A percentile compares a stretch with the other conserved stretches of the same genome.
Evolutionary conservation across 2,329 filamentous ascomycete species (phyloP).

Genomic region (Fusarium virguliforme): DNA sequence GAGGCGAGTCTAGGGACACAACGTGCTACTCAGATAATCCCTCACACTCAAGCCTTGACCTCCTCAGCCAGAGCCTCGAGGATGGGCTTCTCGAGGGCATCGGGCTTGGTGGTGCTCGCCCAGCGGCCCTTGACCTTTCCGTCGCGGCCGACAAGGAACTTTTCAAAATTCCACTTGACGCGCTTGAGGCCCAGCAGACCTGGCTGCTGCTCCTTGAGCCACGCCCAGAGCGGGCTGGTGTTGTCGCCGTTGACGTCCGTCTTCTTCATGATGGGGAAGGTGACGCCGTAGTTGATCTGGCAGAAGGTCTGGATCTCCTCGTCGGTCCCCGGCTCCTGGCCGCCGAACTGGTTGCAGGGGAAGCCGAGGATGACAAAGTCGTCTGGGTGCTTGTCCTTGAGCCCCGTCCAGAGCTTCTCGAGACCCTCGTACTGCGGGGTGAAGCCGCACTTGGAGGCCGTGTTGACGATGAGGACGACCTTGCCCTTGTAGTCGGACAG

Average conservation of each 20-base stretch:
- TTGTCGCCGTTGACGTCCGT: constrained; percentile 92
- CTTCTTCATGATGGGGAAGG: constrained; percentile 93
- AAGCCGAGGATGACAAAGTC: constrained; percentile 93
- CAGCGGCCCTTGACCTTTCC: constrained; percentile 89
- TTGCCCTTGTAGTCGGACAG: constrained; percentile 86
- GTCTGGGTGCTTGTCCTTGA: constrained; percentile 79
- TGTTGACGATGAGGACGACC: constrained; percentile 97
- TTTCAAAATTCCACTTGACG: constrained; percentile 99
- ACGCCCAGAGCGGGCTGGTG: constrained; percentile 85
- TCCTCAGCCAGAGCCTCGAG: constrained; percentile 74
- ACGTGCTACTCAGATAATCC: neutral
- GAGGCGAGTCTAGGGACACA: constrained; percentile 13
- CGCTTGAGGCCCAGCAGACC: constrained; percentile 90
- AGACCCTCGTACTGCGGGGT: constrained; percentile 95
- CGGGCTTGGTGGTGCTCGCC: constrained; percentile 91
- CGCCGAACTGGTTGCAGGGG: constrained; percentile 97
- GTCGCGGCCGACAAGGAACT: constrained; percentile 91
- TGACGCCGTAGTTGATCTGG: constrained; percentile 92
- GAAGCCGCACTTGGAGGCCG: constrained; percentile 98
- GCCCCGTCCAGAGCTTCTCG: constrained; percentile 87
- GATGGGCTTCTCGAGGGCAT: constrained; percentile 82
- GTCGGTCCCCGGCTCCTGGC: constrained; percentile 88
- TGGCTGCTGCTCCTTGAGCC: constrained; percentile 80
- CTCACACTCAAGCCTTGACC: constrained; percentile 25
- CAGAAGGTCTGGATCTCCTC: constrained; percentile 89